These are phyloP conservation scores for Pleurotus cornucopiae DNA, from an alignment of 768 basidiomycete species.

Conservation along the genomic window DNA sequence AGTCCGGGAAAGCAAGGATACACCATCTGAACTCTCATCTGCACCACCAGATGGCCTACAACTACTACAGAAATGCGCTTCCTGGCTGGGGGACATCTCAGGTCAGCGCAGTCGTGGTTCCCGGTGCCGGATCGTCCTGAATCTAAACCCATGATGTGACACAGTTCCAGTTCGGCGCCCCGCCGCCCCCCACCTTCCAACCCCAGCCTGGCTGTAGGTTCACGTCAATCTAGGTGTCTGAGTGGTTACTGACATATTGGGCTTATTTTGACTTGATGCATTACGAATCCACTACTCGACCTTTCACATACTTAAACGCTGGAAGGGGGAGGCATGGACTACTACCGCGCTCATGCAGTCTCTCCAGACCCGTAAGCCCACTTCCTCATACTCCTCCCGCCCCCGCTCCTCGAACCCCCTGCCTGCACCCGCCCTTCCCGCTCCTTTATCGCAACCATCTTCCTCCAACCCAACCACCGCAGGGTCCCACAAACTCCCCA, in stretches of 20 bases:
- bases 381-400: constrained; percentile 7
- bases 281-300: not conserved
- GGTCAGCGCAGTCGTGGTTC: constrained; percentile 19
- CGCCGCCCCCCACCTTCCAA: constrained; percentile 35
- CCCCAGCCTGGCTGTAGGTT: constrained; percentile 52
- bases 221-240: constrained; percentile 14
- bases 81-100: constrained; percentile 34
- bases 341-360: constrained; percentile 57
- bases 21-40: constrained; percentile 12
- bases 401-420: constrained; percentile 10
- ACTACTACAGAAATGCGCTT: constrained; percentile 21
- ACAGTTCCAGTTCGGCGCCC: constrained; percentile 40
- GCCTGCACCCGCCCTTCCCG: not conserved
- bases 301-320: constrained; percentile 10
- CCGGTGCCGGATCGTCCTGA: constrained; percentile 5
- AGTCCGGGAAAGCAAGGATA: constrained; percentile 6
- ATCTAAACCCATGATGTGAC: not conserved
- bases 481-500: not conserved
- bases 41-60: constrained; percentile 21
- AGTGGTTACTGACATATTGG: constrained; percentile 8
- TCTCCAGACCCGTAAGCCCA: constrained; percentile 53
- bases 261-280: not conserved
- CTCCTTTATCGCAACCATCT: not conserved
- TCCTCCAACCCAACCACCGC: constrained; percentile 23
- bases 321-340: constrained; percentile 61